These are phyloP conservation scores for Pseudopithomyces chartarum DNA, from an alignment of 2,329 filamentous ascomycete species.

Conservation along the genomic window DNA sequence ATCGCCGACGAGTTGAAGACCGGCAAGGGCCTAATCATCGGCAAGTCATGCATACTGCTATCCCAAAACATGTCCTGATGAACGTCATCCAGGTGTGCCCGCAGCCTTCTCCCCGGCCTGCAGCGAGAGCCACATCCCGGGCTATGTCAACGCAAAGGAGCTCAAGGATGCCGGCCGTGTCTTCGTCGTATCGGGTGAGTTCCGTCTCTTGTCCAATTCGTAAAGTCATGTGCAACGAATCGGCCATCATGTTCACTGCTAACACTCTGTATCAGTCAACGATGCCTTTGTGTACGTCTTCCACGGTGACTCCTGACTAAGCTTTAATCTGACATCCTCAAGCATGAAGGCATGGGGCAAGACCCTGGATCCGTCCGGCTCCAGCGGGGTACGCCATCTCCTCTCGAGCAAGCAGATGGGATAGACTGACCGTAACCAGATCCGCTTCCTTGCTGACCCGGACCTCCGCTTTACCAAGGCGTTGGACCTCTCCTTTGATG, in stretches of 20 bases:
- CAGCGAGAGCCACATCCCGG: constrained; percentile 76
- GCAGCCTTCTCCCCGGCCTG: constrained; percentile 62
- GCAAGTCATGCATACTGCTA: constrained; percentile 19
- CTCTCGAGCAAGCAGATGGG: neutral
- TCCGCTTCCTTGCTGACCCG: constrained; percentile 88
- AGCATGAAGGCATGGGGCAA: constrained; percentile 91
- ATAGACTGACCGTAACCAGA: constrained; percentile 54
- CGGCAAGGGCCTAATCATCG: constrained; percentile 78
- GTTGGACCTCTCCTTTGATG: constrained; percentile 83
- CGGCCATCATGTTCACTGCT: neutral
- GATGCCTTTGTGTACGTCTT: constrained; percentile 85
- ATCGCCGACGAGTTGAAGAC: constrained; percentile 74
- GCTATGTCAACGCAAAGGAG: constrained; percentile 80
- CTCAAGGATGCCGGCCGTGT: constrained; percentile 81
- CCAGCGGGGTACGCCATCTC: constrained; percentile 70
- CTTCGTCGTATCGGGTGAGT: constrained; percentile 72
- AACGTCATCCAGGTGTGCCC: constrained; percentile 37
- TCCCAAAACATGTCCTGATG: constrained; percentile 35
- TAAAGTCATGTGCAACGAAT: neutral
- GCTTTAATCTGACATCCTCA: constrained; percentile 18
- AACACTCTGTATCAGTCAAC: constrained; percentile 63
- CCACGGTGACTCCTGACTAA: neutral
- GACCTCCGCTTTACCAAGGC: constrained; percentile 79
- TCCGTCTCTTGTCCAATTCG: neutral
- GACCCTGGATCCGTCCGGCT: constrained; percentile 73